phyloP scores from a whole-genome alignment of 768 basidiomycete species.

The Pulveroboletus frians region DNA sequence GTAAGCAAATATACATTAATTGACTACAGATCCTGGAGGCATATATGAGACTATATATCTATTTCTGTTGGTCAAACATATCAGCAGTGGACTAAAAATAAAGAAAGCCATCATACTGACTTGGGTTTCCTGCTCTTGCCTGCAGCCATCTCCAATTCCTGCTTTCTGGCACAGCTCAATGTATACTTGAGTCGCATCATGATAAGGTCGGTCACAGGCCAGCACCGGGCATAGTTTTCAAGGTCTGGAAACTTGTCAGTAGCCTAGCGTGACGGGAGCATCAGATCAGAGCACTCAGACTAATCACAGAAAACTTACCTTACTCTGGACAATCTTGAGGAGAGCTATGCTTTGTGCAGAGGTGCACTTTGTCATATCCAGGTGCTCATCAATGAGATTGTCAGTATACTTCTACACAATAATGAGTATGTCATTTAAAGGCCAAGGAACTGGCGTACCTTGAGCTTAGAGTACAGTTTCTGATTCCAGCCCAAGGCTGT shows the following conservation, averaged over 20 bases:
- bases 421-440: background rate
- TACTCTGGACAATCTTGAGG: background rate
- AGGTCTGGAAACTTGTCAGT: conserved; percentile 4
- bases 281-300: background rate
- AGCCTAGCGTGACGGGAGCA: background rate
- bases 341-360: conserved; percentile 1
- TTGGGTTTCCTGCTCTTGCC: conserved; percentile 1
- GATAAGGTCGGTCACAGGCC: conserved; percentile 5
- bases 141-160: background rate
- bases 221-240: conserved; percentile 3
- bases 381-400: conserved; percentile 3
- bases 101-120: no score
- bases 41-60: no score
- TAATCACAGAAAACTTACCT: background rate
- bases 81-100: no score
- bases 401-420: background rate
- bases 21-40: no score
- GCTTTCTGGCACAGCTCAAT: background rate
- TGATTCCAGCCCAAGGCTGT: conserved; percentile 13
- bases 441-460: conserved; percentile 12
- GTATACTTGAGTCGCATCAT: conserved; percentile 12
- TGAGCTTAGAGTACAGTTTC: conserved; percentile 12
- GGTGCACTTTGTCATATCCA: conserved; percentile 4
- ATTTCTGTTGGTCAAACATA: no score
- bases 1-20: no score